Base-by-base conservation (phyloP, 768 basidiomycete genomes). In the Leucogyrophana mollusca region DNA sequence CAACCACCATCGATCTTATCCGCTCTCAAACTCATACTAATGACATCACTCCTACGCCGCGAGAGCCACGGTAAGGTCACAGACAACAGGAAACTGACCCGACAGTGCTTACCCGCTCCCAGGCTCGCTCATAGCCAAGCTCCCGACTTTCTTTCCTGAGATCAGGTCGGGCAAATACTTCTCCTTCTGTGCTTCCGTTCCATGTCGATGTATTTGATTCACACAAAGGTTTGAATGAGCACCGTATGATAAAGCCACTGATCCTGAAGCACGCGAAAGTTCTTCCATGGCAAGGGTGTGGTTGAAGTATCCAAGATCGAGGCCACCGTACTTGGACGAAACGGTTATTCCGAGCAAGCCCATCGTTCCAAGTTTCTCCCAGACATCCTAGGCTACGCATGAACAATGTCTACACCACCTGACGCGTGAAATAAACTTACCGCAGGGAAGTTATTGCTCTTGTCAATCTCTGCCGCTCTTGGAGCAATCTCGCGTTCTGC, bases 211-310 rank as follows among this genome's bases (percentile, higher is more conserved):
- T 20, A 94, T 90, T 66, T 90, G 87, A 62, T 89, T 89, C 24
- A 85, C 80, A 53, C 92, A 94, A 24, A 94, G 78, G 58, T 94
- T 94, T 11, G 90, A 93, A 57, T 94, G 92, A 24, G 92, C 90
- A 44, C 90, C 92, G 49, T 94, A 94, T 2, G 91, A 93, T 5
- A 97, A 78, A 2, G 87, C 94, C 21, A 97, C 87, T 4, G 91
- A 93, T 25, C 91, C 94, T 5, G 94, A 95, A 14, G 90, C 89
- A 20, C 82, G 73, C 27, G 94, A 95, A 45, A 97, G 71, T 51
- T 90, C 90, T 70, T 97, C 94, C 94, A 96, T 96, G 6, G 90
- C 94, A 39, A 97, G 75, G 4, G 86, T 88, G 65, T 94, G 93
- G 41, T 91, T 78, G 40, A 94, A 74, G 66, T 94, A 94, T 2